Percentiles rank a stretch among this genome's conserved stretches.
Conservation (phyloP, 2,329 filamentous ascomycete species). For the Diaporthe ilicicola region DNA sequence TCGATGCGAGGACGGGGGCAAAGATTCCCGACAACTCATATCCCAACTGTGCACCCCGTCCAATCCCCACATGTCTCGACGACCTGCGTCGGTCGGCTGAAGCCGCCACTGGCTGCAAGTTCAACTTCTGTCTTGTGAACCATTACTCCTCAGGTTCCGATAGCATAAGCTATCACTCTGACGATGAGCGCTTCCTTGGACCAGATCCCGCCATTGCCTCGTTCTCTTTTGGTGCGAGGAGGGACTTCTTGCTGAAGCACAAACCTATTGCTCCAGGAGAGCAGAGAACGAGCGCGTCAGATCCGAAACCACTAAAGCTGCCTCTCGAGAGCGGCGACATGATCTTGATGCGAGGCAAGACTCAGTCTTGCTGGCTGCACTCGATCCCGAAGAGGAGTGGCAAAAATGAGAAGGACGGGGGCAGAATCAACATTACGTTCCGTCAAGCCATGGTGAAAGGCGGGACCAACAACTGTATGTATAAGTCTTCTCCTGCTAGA, state of each 20-base stretch:
- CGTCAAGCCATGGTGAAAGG: conserved; percentile 73
- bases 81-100: conserved; percentile 70
- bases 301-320: conserved; percentile 57
- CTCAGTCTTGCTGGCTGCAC: conserved; percentile 81
- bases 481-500: no score
- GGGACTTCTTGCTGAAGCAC: conserved; percentile 83
- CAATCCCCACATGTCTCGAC: conserved; percentile 75
- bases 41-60: conserved; percentile 67
- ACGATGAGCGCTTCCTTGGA: conserved; percentile 82
- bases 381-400: conserved; percentile 79
- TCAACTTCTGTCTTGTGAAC: conserved; percentile 84
- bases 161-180: conserved; percentile 81
- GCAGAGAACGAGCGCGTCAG: conserved; percentile 35
- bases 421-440: conserved; percentile 82
- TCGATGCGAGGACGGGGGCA: conserved; percentile 53
- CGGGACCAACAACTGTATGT: conserved; percentile 87
- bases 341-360: conserved; percentile 79
- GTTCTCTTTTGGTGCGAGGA: conserved; percentile 74
- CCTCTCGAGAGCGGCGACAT: conserved; percentile 75
- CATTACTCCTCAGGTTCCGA: conserved; percentile 83
- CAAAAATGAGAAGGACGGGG: conserved; percentile 67
- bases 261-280: conserved; percentile 62
- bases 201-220: conserved; percentile 76
- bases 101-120: conserved; percentile 69
- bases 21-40: conserved; percentile 62